Evolutionary conservation across 257 asterid species (phyloP).

Genomic region (Gentiana macrophylla): DNA sequence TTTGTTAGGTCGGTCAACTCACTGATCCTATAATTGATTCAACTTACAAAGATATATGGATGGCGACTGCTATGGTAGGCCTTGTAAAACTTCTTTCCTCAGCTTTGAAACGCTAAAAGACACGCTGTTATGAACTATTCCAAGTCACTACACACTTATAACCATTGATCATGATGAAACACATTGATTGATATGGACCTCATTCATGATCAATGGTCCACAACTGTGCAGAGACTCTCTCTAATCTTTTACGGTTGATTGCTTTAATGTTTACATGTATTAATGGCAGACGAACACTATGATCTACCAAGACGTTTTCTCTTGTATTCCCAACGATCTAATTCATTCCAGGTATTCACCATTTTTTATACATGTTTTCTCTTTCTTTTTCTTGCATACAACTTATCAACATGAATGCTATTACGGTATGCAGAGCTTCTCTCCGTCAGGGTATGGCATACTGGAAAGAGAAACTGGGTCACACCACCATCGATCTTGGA

Average conservation of each 20-base stretch:
- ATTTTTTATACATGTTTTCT: slow-evolving; percentile 7
- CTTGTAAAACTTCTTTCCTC: background rate
- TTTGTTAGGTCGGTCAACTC: slow-evolving; percentile 50
- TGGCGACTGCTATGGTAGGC: slow-evolving; percentile 89
- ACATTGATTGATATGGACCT: too few relatives aligned
- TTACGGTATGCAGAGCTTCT: slow-evolving; percentile 38
- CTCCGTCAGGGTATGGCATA: slow-evolving; percentile 74
- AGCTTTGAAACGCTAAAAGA: too few relatives aligned
- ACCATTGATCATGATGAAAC: background rate
- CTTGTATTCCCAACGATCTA: slow-evolving; percentile 86
- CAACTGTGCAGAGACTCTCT: background rate
- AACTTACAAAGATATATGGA: slow-evolving; percentile 90
- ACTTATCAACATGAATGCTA: background rate
- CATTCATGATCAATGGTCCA: too few relatives aligned
- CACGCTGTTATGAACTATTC: too few relatives aligned
- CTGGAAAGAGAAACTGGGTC: slow-evolving; percentile 73
- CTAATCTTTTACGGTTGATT: slow-evolving; percentile 5
- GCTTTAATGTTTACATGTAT: slow-evolving; percentile 2
- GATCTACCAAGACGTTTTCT: slow-evolving; percentile 86
- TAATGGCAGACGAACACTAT: slow-evolving; percentile 66
- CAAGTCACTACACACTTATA: background rate
- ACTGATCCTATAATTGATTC: slow-evolving; percentile 74
- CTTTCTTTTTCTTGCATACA: slow-evolving; percentile 8
- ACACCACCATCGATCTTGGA: slow-evolving; percentile 78
- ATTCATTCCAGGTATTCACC: slow-evolving; percentile 71